phyloP scores from a whole-genome alignment of 2,329 filamentous ascomycete species.

The Phoma sp. region DNA sequence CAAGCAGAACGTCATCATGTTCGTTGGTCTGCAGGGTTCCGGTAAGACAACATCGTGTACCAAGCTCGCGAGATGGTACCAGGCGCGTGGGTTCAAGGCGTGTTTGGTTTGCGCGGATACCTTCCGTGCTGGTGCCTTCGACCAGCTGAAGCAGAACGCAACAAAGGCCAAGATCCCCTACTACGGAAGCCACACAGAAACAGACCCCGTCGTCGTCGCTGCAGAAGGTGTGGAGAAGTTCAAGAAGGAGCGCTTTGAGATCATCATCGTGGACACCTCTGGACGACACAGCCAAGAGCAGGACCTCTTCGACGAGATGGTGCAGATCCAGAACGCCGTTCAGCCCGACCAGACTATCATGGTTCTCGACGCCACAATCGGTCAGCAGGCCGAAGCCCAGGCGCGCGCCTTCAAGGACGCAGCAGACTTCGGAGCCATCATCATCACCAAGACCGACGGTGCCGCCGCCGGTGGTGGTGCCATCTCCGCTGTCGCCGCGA shows the following conservation, averaged over 20 bases:
- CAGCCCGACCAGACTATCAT: slow-evolving; percentile 96
- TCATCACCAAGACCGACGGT: slow-evolving; percentile 98
- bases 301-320: slow-evolving; percentile 96
- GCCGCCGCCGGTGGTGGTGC: slow-evolving; percentile 95
- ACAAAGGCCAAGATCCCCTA: slow-evolving; percentile 99
- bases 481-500: slow-evolving; percentile 95
- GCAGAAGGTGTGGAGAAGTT: slow-evolving; percentile 98
- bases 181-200: slow-evolving; percentile 95
- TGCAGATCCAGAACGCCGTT: slow-evolving; percentile 91
- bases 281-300: slow-evolving; percentile 94
- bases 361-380: slow-evolving; percentile 95
- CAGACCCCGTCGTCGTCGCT: slow-evolving; percentile 90
- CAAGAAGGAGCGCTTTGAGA: slow-evolving; percentile 97
- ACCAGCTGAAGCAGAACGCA: slow-evolving; percentile 98
- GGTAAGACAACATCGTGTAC: slow-evolving; percentile 99
- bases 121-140: slow-evolving; percentile 97
- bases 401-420: slow-evolving; percentile 97
- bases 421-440: slow-evolving; percentile 96
- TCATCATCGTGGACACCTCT: slow-evolving; percentile 98
- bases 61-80: slow-evolving; percentile 93
- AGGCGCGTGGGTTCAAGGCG: slow-evolving; percentile 88
- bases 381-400: slow-evolving; percentile 93
- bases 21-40: slow-evolving; percentile 95
- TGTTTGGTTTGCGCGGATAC: slow-evolving; percentile 97
- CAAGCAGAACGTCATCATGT: slow-evolving; percentile 98